A percentile compares a stretch with the other conserved stretches of the same genome.
phyloP scores from a whole-genome alignment of 2,329 filamentous ascomycete species.

The Botryosphaeria dothidea region DNA sequence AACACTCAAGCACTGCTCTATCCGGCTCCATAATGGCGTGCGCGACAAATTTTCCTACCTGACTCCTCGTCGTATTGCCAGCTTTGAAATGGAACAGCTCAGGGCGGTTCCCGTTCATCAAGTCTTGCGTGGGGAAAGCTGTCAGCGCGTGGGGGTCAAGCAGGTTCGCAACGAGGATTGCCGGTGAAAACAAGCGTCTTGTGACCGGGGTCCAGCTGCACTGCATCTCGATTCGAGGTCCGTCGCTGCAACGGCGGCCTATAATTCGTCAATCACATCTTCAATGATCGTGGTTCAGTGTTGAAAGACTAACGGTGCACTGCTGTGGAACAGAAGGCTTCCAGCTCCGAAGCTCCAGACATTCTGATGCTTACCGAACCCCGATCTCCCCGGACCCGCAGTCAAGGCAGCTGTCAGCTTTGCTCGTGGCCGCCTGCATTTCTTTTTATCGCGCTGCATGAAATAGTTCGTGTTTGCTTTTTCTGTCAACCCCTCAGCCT shows the following conservation, averaged over 20 bases:
- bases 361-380: too few species aligned
- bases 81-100: too few species aligned
- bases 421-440: not conserved
- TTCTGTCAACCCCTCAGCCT: not conserved
- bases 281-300: not conserved
- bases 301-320: too few species aligned
- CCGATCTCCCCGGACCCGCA: not conserved
- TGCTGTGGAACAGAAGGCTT: too few species aligned
- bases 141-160: not conserved
- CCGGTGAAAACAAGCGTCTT: not conserved
- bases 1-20: not conserved
- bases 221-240: not conserved
- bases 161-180: not conserved
- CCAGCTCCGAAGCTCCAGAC: too few species aligned
- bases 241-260: not conserved
- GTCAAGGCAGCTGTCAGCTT: not conserved
- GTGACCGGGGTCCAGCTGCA: not conserved
- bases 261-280: not conserved
- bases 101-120: too few species aligned
- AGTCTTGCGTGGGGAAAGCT: not conserved
- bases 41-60: not conserved
- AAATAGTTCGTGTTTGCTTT: not conserved
- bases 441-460: not conserved
- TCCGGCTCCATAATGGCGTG: slow-evolving; percentile 12
- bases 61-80: too few species aligned